Conservation (phyloP, 768 basidiomycete genomes). For the Pleurotus platypus region DNA sequence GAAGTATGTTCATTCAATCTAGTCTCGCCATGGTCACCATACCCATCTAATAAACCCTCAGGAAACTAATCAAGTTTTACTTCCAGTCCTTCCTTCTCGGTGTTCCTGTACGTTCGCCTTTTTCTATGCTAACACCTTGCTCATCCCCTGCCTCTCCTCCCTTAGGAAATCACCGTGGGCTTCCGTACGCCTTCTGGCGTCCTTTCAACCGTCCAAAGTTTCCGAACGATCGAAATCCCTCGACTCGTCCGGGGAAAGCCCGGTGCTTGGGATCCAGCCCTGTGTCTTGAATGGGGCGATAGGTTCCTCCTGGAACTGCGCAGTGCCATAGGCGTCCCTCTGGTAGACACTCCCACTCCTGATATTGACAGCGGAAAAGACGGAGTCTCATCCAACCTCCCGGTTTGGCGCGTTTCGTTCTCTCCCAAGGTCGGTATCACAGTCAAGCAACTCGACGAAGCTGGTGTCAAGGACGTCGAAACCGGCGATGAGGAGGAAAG, state of each 20-base stretch:
- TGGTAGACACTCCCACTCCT: conserved; percentile 20
- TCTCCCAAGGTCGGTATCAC: conserved; percentile 54
- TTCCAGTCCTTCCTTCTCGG: conserved; percentile 89
- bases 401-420: conserved; percentile 74
- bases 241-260: conserved; percentile 72
- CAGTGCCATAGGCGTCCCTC: conserved; percentile 3
- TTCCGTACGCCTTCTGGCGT: conserved; percentile 80
- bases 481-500: conserved; percentile 51
- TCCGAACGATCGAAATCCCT: conserved; percentile 78
- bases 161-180: conserved; percentile 80
- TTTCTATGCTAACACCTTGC: conserved; percentile 13
- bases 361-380: conserved; percentile 17
- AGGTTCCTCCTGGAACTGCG: conserved; percentile 53
- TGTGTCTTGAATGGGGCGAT: conserved; percentile 75
- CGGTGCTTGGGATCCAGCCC: conserved; percentile 70
- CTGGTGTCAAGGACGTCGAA: conserved; percentile 52
- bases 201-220: conserved; percentile 61
- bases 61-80: conserved; percentile 91
- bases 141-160: background rate
- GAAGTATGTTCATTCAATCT: conserved; percentile 29
- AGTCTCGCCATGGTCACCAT: background rate
- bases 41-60: conserved; percentile 23
- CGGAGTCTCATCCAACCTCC: background rate
- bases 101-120: conserved; percentile 61
- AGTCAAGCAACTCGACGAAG: conserved; percentile 42